These are phyloP conservation scores for Cetradonia linearis DNA, from an alignment of 495 filamentous ascomycete genomes.

Conservation along the genomic window DNA sequence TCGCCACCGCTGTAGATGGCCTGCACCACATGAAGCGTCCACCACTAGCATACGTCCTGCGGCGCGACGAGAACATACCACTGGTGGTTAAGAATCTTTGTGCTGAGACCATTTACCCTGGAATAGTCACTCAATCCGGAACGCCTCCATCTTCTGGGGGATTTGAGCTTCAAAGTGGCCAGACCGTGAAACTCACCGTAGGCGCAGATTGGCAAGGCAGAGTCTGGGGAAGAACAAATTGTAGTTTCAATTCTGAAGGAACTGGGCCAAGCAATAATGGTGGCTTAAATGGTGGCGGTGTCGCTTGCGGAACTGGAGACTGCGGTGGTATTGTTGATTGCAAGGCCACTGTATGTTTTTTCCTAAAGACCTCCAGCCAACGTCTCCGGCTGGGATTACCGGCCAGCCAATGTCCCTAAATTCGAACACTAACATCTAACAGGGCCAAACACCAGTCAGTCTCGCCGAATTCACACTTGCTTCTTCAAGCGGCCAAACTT, in stretches of 20 bases:
- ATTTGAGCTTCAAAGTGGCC: slow-evolving; percentile 48
- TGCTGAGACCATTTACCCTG: slow-evolving; percentile 57
- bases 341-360: slow-evolving; percentile 42
- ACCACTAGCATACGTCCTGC: slow-evolving; percentile 21
- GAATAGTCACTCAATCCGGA: slow-evolving; percentile 56
- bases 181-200: slow-evolving; percentile 45
- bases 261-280: slow-evolving; percentile 36
- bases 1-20: slow-evolving; percentile 8
- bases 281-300: slow-evolving; percentile 34
- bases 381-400: too few relatives aligned
- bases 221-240: slow-evolving; percentile 75
- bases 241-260: slow-evolving; percentile 54
- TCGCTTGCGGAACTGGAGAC: slow-evolving; percentile 64
- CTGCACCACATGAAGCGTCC: slow-evolving; percentile 28
- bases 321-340: slow-evolving; percentile 59
- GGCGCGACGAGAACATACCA: slow-evolving; percentile 26
- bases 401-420: neutral
- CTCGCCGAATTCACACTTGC: slow-evolving; percentile 67
- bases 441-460: slow-evolving; percentile 57
- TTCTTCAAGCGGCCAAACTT: slow-evolving; percentile 49
- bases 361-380: too few relatives aligned
- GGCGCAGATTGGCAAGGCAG: slow-evolving; percentile 64
- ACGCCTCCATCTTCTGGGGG: slow-evolving; percentile 50
- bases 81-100: slow-evolving; percentile 57
- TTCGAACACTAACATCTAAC: slow-evolving; percentile 27